Percentiles rank a stretch among this genome's conserved stretches.
Conservation (phyloP, 31 red algal species). For the Bonnemaisonia californica region DNA sequence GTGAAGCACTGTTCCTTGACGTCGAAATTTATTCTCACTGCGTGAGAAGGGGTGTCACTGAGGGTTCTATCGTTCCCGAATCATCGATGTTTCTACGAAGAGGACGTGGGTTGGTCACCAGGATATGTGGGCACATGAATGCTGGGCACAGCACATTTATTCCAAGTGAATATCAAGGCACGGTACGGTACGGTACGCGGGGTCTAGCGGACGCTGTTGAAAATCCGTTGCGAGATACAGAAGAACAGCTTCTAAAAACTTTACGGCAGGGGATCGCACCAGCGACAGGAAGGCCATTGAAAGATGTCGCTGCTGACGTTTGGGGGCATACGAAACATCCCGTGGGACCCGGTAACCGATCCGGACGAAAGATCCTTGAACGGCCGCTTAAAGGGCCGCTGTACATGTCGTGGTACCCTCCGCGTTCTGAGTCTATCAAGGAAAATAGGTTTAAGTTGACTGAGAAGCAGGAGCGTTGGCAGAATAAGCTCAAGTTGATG, state of each 20-base stretch:
- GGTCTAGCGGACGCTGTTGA: too few species aligned
- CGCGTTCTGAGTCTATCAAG: constrained; percentile 20
- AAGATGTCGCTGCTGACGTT: constrained; percentile 37
- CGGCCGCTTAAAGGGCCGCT: constrained; percentile 46
- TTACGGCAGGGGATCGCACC: constrained; percentile 38
- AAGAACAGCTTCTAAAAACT: constrained; percentile 26
- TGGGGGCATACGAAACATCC: constrained; percentile 45
- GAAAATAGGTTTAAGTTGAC: constrained; percentile 51
- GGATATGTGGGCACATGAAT: too few species aligned
- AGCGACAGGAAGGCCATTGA: constrained; percentile 31
- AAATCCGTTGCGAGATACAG: too few species aligned
- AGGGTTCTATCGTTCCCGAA: too few species aligned
- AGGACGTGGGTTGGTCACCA: too few species aligned
- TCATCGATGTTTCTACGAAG: too few species aligned
- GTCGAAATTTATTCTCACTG: too few species aligned
- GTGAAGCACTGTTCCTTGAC: too few species aligned
- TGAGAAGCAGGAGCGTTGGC: constrained; percentile 60
- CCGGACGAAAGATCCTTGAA: constrained; percentile 41
- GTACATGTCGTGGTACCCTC: constrained; percentile 54
- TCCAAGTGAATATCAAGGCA: too few species aligned
- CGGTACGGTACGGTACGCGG: too few species aligned
- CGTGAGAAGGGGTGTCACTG: too few species aligned
- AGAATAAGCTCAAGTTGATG: constrained; percentile 53
- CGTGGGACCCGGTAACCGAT: constrained; percentile 48
- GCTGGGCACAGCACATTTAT: too few species aligned